A percentile compares a stretch with the other conserved stretches of the same genome.
Conservation (phyloP, 805 yeast genomes). For the Yarrowia sp. region DNA sequence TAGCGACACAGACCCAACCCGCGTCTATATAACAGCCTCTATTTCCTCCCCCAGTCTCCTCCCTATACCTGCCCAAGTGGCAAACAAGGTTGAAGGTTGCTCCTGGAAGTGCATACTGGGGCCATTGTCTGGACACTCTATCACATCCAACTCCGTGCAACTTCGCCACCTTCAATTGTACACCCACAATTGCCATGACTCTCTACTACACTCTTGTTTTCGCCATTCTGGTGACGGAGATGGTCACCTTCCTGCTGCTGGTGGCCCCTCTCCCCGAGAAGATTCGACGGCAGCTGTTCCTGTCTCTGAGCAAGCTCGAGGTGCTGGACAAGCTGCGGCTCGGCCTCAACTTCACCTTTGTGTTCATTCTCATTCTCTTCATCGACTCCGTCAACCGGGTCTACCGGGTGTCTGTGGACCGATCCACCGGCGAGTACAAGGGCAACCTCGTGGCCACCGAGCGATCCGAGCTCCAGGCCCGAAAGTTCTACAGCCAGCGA, state of each 20-base stretch:
- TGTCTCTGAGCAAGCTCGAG: slow-evolving; percentile 80
- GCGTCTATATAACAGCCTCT: not conserved
- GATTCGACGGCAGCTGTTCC: slow-evolving; percentile 69
- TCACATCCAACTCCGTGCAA: not conserved
- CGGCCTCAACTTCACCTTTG: slow-evolving; percentile 62
- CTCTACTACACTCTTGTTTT: slow-evolving; percentile 64
- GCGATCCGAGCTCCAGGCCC: slow-evolving; percentile 83
- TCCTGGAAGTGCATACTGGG: slow-evolving; percentile 27
- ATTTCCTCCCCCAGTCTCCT: not conserved
- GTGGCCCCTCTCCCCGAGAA: slow-evolving; percentile 86
- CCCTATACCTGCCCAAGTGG: slow-evolving; percentile 17
- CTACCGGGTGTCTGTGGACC: slow-evolving; percentile 58
- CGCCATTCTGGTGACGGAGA: slow-evolving; percentile 76
- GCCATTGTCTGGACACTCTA: not conserved
- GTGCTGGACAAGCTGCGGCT: slow-evolving; percentile 78
- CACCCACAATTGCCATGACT: slow-evolving; percentile 49
- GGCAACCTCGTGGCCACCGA: slow-evolving; percentile 54
- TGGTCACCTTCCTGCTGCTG: slow-evolving; percentile 76
- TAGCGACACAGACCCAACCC: no score
- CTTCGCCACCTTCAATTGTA: not conserved
- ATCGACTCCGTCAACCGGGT: slow-evolving; percentile 89
- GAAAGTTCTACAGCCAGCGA: slow-evolving; percentile 92
- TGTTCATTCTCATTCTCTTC: slow-evolving; percentile 82
- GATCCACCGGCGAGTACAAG: slow-evolving; percentile 50
- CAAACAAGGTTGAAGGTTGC: slow-evolving; percentile 37